Evolutionary conservation across 805 yeast species (phyloP).

Genomic region (Wickerhamiella galacta): DNA sequence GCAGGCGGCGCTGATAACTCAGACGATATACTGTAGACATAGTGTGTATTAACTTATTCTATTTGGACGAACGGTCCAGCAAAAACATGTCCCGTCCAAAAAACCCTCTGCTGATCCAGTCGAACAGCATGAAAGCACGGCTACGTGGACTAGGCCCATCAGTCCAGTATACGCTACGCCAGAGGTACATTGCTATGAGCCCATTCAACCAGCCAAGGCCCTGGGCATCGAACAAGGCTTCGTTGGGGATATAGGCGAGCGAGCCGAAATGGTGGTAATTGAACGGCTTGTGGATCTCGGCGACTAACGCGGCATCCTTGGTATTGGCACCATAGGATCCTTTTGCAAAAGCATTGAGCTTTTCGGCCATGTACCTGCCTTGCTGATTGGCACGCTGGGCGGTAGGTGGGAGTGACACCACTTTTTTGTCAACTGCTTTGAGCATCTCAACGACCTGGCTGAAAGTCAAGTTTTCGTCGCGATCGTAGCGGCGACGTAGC

Average conservation of each 20-base stretch:
- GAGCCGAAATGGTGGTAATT: conserved; percentile 48
- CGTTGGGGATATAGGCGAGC: conserved; percentile 51
- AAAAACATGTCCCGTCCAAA: conserved; percentile 23
- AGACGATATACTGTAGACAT: too few relatives aligned
- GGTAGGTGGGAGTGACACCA: conserved; percentile 55
- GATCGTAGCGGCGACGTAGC: conserved; percentile 10
- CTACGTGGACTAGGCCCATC: conserved; percentile 50
- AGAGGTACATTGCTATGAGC: conserved; percentile 49
- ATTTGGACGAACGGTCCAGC: conserved; percentile 9
- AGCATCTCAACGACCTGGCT: conserved; percentile 35
- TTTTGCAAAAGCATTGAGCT: conserved; percentile 34
- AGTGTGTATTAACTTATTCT: too few relatives aligned
- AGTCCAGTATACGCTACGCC: conserved; percentile 57
- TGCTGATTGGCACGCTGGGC: conserved; percentile 63
- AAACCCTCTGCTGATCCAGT: conserved; percentile 42
- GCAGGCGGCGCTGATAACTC: too few relatives aligned
- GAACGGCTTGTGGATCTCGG: conserved; percentile 39
- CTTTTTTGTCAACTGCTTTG: conserved; percentile 40
- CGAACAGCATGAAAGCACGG: conserved; percentile 45
- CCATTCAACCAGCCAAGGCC: conserved; percentile 49
- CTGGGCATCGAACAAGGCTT: conserved; percentile 55
- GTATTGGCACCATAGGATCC: conserved; percentile 20
- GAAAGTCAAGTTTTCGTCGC: conserved; percentile 25
- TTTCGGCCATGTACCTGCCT: conserved; percentile 47
- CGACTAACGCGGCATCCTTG: conserved; percentile 41